Evolutionary conservation across 2,329 filamentous ascomycete species (phyloP), one percentile per base, ranked within the genome.

Genomic region (Oidium heveae): DNA sequence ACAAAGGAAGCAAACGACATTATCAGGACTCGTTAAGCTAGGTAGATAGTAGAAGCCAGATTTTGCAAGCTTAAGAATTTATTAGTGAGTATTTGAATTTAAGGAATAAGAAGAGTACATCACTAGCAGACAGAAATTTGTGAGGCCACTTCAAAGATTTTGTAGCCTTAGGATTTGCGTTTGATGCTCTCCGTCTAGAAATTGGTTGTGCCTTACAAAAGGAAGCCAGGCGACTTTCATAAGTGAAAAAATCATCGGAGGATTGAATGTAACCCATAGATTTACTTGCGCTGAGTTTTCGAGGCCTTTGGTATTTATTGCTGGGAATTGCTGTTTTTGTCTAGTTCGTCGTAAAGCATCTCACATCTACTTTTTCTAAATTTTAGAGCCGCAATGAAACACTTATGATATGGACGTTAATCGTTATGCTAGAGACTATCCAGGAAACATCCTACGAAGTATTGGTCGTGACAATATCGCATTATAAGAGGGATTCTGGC

Each of bases 11-110:
- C 91, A 98, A 60, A 79, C 76, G 51, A 85, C 85, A 66, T 96
- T 96, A 67, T 98, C 91, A 39, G 81, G 81, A 63, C 80, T 84
- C 50, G 77, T 74, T 53, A 77, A 72, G 15, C 76, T 78, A 1
- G 91, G 89, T 57, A 80, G 77, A 69, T 86, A 96, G 69, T 82
- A 91, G 70, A 98, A 94, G 39, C 91, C 91, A 55, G 91, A 89
- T 63, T 77, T 79, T 4, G 91, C 89, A 62, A 98, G 80, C 84
- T 94, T 64, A 47, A 51, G 44, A 28, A 36, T 51, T 13, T 55
- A 54, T 62, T 37, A 63, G 59, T 33, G 53, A 34, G 2, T 4
- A 33, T 16, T 15, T 16, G 18, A 20, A 1, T 20, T 24, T 43
- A 16, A 28, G 13, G 2, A 16, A 12, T 34, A 34, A 18, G 53